phyloP scores from a whole-genome alignment of 208 protist genomes.

The Zelonia costaricensis region DNA sequence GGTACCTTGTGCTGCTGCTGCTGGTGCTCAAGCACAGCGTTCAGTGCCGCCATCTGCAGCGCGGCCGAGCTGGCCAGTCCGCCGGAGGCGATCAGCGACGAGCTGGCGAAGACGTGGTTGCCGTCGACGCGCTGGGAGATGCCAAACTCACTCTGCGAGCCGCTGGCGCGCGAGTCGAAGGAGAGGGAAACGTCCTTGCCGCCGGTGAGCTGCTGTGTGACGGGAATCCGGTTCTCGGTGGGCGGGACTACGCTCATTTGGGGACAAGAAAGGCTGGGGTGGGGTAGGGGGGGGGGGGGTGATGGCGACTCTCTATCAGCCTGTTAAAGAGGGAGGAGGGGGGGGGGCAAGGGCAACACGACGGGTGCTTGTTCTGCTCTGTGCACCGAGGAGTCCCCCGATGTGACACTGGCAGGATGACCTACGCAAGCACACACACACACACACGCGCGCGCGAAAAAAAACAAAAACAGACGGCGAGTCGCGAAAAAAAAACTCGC shows the following conservation, averaged over 20 bases:
- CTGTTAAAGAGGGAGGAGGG: no score
- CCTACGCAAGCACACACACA: background rate
- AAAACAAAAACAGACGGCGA: background rate
- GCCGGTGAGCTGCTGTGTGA: background rate
- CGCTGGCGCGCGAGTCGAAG: conserved; percentile 6
- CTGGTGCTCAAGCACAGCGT: background rate
- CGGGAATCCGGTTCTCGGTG: background rate
- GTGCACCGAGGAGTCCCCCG: background rate
- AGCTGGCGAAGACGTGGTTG: background rate
- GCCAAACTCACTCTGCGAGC: conserved; percentile 5
- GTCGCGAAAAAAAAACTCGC: background rate
- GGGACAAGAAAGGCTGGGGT: background rate
- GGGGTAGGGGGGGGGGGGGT: no score
- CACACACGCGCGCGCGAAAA: background rate
- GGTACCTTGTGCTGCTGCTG: background rate
- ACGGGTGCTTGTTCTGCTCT: background rate
- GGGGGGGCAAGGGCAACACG: background rate
- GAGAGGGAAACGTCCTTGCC: conserved; percentile 7
- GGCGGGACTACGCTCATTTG: background rate
- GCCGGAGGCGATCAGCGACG: conserved; percentile 5
- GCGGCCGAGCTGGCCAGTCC: no score
- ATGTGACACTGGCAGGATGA: background rate
- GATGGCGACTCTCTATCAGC: no score
- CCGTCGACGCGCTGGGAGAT: conserved; percentile 9
- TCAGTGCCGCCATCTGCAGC: no score